Evolutionary conservation across 2,329 filamentous ascomycete genomes (phyloP).

Genomic region (Penicillium sp.): DNA sequence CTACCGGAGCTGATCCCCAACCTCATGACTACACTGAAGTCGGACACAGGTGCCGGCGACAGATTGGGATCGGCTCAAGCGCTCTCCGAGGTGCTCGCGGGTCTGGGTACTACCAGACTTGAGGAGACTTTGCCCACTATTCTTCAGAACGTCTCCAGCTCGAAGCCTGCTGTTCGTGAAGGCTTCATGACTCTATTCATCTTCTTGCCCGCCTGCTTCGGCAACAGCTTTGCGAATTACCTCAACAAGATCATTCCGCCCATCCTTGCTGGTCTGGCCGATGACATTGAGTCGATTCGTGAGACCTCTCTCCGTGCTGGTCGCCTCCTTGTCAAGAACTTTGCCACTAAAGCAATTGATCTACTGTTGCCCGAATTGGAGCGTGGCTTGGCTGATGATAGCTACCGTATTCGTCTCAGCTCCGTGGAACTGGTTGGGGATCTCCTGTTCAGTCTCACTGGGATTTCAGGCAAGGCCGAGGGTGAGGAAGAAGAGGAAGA

Average conservation of each 20-base stretch:
- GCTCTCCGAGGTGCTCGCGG: constrained; percentile 90
- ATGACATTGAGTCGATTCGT: constrained; percentile 92
- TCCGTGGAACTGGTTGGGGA: constrained; percentile 97
- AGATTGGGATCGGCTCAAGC: constrained; percentile 93
- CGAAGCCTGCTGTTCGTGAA: constrained; percentile 84
- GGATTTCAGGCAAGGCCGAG: constrained; percentile 74
- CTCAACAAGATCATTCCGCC: constrained; percentile 92
- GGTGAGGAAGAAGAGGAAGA: constrained; percentile 71
- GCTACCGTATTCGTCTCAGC: constrained; percentile 93
- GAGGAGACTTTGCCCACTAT: constrained; percentile 97
- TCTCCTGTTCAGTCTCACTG: constrained; percentile 93
- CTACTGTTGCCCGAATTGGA: constrained; percentile 90
- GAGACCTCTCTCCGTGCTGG: constrained; percentile 94
- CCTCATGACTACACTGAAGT: constrained; percentile 95
- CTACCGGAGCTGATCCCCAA: constrained; percentile 95
- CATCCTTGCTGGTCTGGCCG: constrained; percentile 86
- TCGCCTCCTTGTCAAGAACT: constrained; percentile 94
- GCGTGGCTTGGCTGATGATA: constrained; percentile 93
- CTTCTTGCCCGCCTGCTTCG: constrained; percentile 96
- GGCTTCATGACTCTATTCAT: constrained; percentile 99
- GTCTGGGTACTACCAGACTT: constrained; percentile 81
- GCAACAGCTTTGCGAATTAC: constrained; percentile 96
- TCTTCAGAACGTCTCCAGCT: constrained; percentile 87
- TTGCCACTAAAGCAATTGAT: constrained; percentile 89
- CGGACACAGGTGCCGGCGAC: constrained; percentile 92